Conservation (phyloP, 441 rosid species). For the Syzygium malaccense region DNA sequence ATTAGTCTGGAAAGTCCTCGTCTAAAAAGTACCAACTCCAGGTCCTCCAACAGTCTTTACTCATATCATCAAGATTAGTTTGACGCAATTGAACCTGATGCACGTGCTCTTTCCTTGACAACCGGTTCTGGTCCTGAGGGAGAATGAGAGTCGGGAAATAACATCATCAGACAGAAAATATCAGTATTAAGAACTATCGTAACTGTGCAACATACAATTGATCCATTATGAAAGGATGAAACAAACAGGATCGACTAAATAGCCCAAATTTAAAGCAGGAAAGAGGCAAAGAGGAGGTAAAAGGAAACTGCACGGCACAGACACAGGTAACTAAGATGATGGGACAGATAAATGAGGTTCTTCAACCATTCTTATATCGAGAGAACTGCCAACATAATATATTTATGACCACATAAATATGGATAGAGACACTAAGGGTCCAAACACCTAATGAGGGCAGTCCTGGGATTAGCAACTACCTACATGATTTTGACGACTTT, state of each 20-base stretch:
- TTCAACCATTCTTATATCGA: not conserved
- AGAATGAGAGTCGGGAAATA: not conserved
- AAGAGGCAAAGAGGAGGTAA: not conserved
- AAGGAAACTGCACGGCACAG: not conserved
- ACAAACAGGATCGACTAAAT: not conserved
- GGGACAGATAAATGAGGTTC: not conserved
- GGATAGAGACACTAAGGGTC: not conserved
- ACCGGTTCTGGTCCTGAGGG: constrained; percentile 26
- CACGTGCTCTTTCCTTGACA: constrained; percentile 16
- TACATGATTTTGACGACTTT: not conserved
- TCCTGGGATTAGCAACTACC: not conserved
- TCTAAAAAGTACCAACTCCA: not conserved
- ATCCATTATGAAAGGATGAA: not conserved
- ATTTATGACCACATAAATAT: not conserved
- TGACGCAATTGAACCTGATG: constrained; percentile 6
- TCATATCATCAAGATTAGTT: not conserved
- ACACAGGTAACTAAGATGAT: not conserved
- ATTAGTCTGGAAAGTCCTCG: not conserved
- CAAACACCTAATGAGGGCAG: not conserved
- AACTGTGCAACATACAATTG: not conserved
- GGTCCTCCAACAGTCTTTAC: not conserved
- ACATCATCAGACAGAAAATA: not conserved
- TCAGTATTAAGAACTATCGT: not conserved
- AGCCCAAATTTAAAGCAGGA: not conserved
- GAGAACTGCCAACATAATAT: not conserved